Evolutionary conservation across 2,329 filamentous ascomycete species (phyloP).

Genomic region (Blumeriella jaapii): DNA sequence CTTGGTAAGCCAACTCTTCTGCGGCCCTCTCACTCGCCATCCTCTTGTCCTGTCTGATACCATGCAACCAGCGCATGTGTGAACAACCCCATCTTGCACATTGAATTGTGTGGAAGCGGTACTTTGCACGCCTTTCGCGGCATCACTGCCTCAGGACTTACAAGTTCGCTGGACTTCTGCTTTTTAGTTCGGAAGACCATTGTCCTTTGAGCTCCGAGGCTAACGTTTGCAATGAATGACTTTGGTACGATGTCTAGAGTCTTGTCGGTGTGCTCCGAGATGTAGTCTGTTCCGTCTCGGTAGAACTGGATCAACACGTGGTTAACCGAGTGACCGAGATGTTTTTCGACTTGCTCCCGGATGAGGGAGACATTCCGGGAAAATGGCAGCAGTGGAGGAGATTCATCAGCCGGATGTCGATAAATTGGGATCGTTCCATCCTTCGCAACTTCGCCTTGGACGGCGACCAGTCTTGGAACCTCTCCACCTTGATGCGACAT

Average conservation of each 20-base stretch:
- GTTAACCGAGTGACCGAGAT: constrained; percentile 72
- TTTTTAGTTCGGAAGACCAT: constrained; percentile 87
- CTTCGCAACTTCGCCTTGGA: constrained; percentile 60
- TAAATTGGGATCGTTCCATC: constrained; percentile 82
- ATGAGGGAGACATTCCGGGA: constrained; percentile 61
- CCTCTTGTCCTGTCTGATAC: constrained; percentile 82
- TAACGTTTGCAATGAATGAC: constrained; percentile 85
- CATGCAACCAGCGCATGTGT: constrained; percentile 85
- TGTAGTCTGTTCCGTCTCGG: constrained; percentile 78
- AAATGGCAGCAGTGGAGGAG: constrained; percentile 65
- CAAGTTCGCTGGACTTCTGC: constrained; percentile 29
- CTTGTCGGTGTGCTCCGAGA: constrained; percentile 95
- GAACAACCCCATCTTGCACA: constrained; percentile 67
- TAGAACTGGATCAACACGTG: constrained; percentile 92
- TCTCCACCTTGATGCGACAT: constrained; percentile 91
- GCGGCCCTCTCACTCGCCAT: constrained; percentile 51
- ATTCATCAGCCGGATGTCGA: constrained; percentile 84
- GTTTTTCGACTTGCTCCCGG: constrained; percentile 54
- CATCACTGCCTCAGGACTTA: constrained; percentile 13
- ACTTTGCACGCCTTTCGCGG: constrained; percentile 41
- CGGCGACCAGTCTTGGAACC: constrained; percentile 82
- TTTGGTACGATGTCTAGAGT: constrained; percentile 76
- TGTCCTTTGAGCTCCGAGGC: constrained; percentile 79
- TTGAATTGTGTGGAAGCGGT: constrained; percentile 73
- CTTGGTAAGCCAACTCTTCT: constrained; percentile 59